Percentiles rank a stretch among this genome's conserved stretches.
Conservation (phyloP, 2,329 filamentous ascomycete genomes). For the Colletotrichum chlorophyti region DNA sequence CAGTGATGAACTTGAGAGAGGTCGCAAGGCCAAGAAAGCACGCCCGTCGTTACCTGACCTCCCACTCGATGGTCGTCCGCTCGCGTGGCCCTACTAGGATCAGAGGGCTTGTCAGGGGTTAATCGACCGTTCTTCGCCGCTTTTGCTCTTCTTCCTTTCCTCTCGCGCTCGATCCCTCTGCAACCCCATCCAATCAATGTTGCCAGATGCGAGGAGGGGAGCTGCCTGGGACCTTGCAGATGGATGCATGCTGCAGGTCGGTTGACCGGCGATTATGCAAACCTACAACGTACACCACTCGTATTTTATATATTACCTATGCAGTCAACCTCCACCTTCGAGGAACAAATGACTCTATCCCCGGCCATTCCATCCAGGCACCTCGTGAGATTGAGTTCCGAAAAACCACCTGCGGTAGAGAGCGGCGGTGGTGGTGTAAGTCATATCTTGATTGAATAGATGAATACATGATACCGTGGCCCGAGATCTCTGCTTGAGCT, state of each 20-base stretch:
- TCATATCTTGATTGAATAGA: no score
- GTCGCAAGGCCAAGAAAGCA: not conserved
- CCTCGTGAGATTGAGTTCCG: no score
- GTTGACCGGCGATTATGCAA: not conserved
- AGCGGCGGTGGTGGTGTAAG: no score
- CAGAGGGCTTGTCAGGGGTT: conserved; percentile 13
- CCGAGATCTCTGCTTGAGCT: no score
- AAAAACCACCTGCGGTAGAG: no score
- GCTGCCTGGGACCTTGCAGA: not conserved
- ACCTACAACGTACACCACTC: no score
- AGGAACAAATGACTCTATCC: no score
- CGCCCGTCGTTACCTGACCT: not conserved
- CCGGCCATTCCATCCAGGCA: no score
- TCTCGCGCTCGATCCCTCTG: not conserved
- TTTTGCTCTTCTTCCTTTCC: not conserved
- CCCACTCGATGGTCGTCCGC: conserved; percentile 1
- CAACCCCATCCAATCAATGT: conserved; percentile 4
- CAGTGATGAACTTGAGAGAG: no score
- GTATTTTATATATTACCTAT: not conserved
- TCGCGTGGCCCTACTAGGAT: conserved; percentile 20
- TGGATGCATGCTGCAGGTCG: not conserved
- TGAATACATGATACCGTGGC: no score
- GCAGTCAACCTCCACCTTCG: no score
- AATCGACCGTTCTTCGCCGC: not conserved
- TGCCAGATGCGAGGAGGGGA: not conserved